Evolutionary conservation across 2,329 filamentous ascomycete species (phyloP).

Genomic region (Daldinia sp.): DNA sequence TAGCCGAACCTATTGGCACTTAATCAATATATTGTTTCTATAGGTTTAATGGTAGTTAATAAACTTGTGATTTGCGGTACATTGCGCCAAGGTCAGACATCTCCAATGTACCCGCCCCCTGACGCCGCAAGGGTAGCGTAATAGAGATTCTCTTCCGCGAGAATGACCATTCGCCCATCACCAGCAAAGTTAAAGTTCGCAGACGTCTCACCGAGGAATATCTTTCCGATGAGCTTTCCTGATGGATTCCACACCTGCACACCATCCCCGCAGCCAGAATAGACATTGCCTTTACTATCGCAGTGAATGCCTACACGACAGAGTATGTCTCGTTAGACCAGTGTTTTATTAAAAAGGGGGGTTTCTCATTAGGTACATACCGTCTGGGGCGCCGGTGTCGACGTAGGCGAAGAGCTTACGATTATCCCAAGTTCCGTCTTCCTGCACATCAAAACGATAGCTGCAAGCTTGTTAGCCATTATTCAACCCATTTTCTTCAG

Average conservation of each 20-base stretch:
- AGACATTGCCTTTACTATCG: slow-evolving; percentile 64
- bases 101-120: slow-evolving; percentile 37
- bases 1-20: no score
- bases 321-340: background rate
- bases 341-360: background rate
- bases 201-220: slow-evolving; percentile 57
- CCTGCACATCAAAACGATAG: slow-evolving; percentile 56
- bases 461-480: slow-evolving; percentile 40
- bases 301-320: slow-evolving; percentile 61
- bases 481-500: background rate
- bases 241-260: slow-evolving; percentile 59
- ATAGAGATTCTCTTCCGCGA: slow-evolving; percentile 52
- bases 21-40: background rate
- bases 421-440: slow-evolving; percentile 57
- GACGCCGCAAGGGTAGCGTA: slow-evolving; percentile 48
- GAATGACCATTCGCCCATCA: slow-evolving; percentile 52
- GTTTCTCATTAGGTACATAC: slow-evolving; percentile 48
- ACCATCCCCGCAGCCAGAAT: slow-evolving; percentile 60
- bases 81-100: background rate
- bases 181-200: slow-evolving; percentile 61
- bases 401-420: slow-evolving; percentile 65
- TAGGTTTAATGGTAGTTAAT: background rate
- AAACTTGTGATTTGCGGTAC: background rate
- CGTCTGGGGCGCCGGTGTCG: slow-evolving; percentile 65
- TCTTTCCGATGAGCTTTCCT: slow-evolving; percentile 63